A percentile compares a stretch with the other conserved stretches of the same genome.
These are phyloP conservation scores for Artemisia princeps DNA, from an alignment of 140 eudicot species.

Conservation along the genomic window DNA sequence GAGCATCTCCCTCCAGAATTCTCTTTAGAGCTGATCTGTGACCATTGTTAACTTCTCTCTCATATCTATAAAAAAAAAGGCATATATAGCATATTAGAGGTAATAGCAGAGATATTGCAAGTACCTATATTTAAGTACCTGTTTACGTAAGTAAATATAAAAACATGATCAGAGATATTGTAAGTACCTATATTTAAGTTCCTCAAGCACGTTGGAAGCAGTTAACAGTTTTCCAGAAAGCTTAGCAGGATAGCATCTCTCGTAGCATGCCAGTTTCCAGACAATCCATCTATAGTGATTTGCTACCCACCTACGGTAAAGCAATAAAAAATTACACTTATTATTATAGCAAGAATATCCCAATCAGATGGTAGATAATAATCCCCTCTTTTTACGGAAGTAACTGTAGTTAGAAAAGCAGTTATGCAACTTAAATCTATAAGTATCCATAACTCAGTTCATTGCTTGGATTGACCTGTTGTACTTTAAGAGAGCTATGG, in stretches of 20 bases:
- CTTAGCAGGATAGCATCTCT: slow-evolving; percentile 65
- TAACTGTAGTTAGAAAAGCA: too few relatives aligned
- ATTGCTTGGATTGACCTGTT: too few relatives aligned
- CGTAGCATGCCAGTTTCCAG: slow-evolving; percentile 96
- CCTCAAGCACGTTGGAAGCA: slow-evolving; percentile 67
- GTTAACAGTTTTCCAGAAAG: slow-evolving; percentile 55
- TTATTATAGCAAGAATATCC: slow-evolving; percentile 4
- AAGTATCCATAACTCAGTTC: too few relatives aligned
- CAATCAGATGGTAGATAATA: background rate
- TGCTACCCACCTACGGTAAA: slow-evolving; percentile 58
- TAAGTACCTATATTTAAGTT: slow-evolving; percentile 68
- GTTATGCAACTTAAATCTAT: too few relatives aligned
- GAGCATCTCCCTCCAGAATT: slow-evolving; percentile 85
- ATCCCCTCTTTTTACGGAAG: background rate
- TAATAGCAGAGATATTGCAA: too few relatives aligned
- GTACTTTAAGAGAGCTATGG: too few relatives aligned
- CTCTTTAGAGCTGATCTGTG: slow-evolving; percentile 79
- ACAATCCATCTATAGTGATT: slow-evolving; percentile 97
- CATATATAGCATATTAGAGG: slow-evolving; percentile 1
- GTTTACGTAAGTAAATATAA: background rate
- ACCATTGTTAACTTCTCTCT: slow-evolving; percentile 86
- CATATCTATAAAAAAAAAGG: slow-evolving; percentile 46
- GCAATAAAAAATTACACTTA: slow-evolving; percentile 6
- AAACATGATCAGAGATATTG: slow-evolving; percentile 7
- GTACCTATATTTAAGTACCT: background rate